phyloP scores from a whole-genome alignment of 768 basidiomycete genomes.

The Lactifluus echinatus region DNA sequence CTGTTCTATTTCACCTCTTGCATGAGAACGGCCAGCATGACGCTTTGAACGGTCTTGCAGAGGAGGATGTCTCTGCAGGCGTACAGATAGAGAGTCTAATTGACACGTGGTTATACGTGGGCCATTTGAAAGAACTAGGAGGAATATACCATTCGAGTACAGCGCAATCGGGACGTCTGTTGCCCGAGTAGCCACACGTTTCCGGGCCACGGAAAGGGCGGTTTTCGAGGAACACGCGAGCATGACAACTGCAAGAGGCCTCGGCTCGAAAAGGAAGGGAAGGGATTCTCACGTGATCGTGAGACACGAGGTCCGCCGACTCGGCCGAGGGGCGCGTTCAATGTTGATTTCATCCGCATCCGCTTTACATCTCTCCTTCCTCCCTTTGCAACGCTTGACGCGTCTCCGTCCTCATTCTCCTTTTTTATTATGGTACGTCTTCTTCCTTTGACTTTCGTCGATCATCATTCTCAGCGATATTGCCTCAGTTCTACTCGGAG shows the following conservation, averaged over 20 bases:
- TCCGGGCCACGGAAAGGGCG: slow-evolving; percentile 6
- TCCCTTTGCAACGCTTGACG: slow-evolving; percentile 12
- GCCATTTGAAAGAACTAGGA: neutral
- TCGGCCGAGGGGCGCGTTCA: neutral
- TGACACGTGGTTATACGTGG: neutral
- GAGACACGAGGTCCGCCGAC: neutral
- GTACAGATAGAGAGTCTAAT: neutral
- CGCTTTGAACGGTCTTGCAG: slow-evolving; percentile 3
- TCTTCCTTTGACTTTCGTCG: neutral
- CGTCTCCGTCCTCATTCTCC: neutral
- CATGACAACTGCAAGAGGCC: neutral
- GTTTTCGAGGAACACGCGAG: slow-evolving; percentile 16
- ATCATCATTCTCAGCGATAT: neutral
- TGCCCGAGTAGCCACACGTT: neutral
- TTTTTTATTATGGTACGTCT: slow-evolving; percentile 20
- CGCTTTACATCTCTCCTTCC: neutral
- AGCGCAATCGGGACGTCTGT: neutral
- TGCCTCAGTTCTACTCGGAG: slow-evolving; percentile 77
- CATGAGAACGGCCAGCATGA: neutral
- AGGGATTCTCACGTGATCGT: neutral
- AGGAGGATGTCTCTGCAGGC: neutral
- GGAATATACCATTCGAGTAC: slow-evolving; percentile 9
- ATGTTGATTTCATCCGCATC: slow-evolving; percentile 3
- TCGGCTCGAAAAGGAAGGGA: neutral
- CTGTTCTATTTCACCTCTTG: neutral